phyloP scores from a whole-genome alignment of 306 rosid genomes.

The Mucuna pruriens region DNA sequence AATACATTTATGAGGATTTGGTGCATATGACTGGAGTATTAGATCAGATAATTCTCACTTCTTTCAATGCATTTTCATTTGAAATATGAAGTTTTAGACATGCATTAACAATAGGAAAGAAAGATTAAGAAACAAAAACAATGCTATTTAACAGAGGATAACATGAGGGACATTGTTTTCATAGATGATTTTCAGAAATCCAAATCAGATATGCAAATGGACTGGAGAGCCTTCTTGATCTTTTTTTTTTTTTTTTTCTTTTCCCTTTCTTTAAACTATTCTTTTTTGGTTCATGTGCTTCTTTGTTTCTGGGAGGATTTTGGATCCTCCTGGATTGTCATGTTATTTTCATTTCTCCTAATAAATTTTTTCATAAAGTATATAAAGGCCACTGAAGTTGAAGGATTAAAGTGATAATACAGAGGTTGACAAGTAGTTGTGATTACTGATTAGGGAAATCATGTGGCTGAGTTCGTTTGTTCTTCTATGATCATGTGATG shows the following conservation, averaged over 20 bases:
- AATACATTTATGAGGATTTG: neutral
- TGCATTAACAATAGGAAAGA: neutral
- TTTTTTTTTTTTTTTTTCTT: too few species aligned
- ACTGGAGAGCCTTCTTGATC: neutral
- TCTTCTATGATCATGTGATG: neutral
- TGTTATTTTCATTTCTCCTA: neutral
- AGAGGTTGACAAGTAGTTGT: neutral
- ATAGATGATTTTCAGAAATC: neutral
- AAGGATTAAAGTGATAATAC: neutral
- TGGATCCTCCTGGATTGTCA: neutral
- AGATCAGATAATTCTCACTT: constrained; percentile 13
- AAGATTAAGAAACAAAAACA: neutral
- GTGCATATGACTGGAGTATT: constrained; percentile 18
- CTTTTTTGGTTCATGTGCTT: neutral
- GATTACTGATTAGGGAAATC: too few species aligned
- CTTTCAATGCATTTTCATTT: neutral
- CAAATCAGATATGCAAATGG: neutral
- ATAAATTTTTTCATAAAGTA: neutral
- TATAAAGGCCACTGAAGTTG: neutral
- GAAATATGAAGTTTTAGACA: neutral
- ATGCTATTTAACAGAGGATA: neutral
- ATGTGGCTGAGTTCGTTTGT: constrained; percentile 1
- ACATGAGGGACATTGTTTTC: neutral
- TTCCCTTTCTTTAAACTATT: too few species aligned
- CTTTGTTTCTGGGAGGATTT: neutral